These are phyloP conservation scores for Globisporangium apiculatum DNA, from an alignment of 352 stramenopile genomes.

Conservation along the genomic window DNA sequence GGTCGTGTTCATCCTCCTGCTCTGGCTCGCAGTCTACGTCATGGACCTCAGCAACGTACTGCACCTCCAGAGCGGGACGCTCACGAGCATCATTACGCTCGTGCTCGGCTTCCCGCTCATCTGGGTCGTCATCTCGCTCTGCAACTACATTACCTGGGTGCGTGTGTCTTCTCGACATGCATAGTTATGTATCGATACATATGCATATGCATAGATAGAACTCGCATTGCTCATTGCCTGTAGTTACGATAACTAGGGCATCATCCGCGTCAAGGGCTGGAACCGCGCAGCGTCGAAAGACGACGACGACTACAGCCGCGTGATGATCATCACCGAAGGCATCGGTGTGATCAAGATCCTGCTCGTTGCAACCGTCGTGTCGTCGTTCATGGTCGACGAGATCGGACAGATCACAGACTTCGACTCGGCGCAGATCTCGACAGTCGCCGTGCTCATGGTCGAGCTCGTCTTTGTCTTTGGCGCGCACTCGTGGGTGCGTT, in stretches of 20 bases:
- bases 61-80: constrained; percentile 27
- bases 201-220: background rate
- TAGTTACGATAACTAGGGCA: constrained; percentile 25
- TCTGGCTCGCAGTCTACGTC: constrained; percentile 60
- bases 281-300: constrained; percentile 55
- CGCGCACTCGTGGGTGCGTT: constrained; percentile 69
- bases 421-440: constrained; percentile 73
- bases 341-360: constrained; percentile 82
- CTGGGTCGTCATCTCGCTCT: constrained; percentile 74
- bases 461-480: constrained; percentile 78
- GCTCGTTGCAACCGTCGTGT: constrained; percentile 74
- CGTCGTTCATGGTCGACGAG: constrained; percentile 80
- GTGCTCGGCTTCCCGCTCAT: constrained; percentile 68
- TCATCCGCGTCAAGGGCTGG: constrained; percentile 80
- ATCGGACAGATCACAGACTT: constrained; percentile 75
- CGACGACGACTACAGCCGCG: constrained; percentile 78
- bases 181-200: no score
- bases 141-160: constrained; percentile 79
- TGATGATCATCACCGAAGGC: constrained; percentile 84
- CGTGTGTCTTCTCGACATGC: constrained; percentile 1
- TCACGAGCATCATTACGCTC: constrained; percentile 50
- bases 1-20: constrained; percentile 73
- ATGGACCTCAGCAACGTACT: constrained; percentile 50
- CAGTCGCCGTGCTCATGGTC: constrained; percentile 68
- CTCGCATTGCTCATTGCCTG: background rate